phyloP scores from a whole-genome alignment of 495 filamentous ascomycete genomes.

The Hypoxylon crocopeplum region DNA sequence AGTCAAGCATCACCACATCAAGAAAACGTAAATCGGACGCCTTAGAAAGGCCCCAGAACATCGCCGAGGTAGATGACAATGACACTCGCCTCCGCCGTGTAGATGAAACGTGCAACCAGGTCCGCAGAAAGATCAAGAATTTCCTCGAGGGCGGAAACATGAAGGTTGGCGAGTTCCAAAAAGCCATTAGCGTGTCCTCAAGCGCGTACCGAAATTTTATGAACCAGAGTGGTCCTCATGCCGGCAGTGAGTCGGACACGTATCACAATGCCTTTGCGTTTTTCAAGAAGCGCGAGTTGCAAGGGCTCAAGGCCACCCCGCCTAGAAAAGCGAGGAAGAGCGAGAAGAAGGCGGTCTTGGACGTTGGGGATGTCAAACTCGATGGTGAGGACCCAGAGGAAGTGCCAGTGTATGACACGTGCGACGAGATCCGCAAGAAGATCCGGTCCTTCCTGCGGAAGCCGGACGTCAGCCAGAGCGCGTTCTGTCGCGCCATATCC shows the following conservation, averaged over 20 bases:
- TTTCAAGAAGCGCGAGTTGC: slow-evolving; percentile 51
- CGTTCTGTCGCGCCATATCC: slow-evolving; percentile 51
- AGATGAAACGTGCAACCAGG: slow-evolving; percentile 43
- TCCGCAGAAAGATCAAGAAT: slow-evolving; percentile 51
- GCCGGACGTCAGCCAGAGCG: slow-evolving; percentile 49
- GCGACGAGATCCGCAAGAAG: slow-evolving; percentile 60
- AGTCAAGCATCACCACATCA: not conserved
- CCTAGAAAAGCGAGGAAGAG: slow-evolving; percentile 38
- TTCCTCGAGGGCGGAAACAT: slow-evolving; percentile 53
- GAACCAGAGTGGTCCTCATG: slow-evolving; percentile 30
- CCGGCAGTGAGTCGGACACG: slow-evolving; percentile 36
- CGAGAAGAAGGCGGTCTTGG: slow-evolving; percentile 16
- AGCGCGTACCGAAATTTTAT: slow-evolving; percentile 41
- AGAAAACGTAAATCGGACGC: slow-evolving; percentile 45
- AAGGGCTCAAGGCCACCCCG: slow-evolving; percentile 43
- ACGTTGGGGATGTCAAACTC: slow-evolving; percentile 43
- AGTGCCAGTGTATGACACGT: slow-evolving; percentile 58
- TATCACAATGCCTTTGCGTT: slow-evolving; percentile 45
- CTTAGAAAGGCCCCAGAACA: slow-evolving; percentile 20
- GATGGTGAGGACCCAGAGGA: slow-evolving; percentile 45
- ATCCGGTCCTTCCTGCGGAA: slow-evolving; percentile 53
- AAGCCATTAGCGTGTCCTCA: slow-evolving; percentile 44
- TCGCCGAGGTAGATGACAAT: slow-evolving; percentile 38
- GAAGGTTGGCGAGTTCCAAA: slow-evolving; percentile 55
- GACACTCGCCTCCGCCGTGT: slow-evolving; percentile 24